Evolutionary conservation across 306 rosid species (phyloP).

Genomic region (Prinsepia uniflora): DNA sequence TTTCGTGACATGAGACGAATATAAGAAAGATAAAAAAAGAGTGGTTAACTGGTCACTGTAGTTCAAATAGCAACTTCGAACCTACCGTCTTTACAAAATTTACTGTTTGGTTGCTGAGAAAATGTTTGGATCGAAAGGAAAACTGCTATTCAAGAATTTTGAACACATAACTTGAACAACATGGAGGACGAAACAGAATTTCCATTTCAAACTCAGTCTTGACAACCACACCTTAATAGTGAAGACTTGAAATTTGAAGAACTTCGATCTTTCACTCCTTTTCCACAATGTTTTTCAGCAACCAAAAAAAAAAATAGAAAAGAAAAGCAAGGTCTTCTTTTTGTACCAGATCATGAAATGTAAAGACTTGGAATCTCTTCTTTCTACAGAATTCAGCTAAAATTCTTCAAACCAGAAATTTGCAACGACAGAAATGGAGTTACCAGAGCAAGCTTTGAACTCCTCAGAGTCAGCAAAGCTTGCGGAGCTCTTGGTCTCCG

Average conservation of each 20-base stretch:
- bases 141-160: not conserved
- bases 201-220: not conserved
- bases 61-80: not conserved
- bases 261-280: conserved; percentile 1
- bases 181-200: not conserved
- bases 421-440: not conserved
- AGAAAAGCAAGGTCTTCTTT: not conserved
- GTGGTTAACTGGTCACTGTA: not conserved
- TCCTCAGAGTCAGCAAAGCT: conserved; percentile 43
- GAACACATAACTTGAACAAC: not conserved
- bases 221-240: not conserved
- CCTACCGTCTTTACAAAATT: not conserved
- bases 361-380: not conserved
- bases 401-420: not conserved
- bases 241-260: conserved; percentile 2
- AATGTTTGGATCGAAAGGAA: not conserved
- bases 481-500: conserved; percentile 44
- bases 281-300: conserved; percentile 21
- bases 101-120: not conserved
- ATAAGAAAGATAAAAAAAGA: not conserved
- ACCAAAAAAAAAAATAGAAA: conserved; percentile 20
- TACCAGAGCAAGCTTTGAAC: conserved; percentile 50
- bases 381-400: not conserved
- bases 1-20: not conserved
- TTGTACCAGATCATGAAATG: not conserved